Evolutionary conservation across 2,329 filamentous ascomycete species (phyloP).

Genomic region (Colletotrichum sp.): DNA sequence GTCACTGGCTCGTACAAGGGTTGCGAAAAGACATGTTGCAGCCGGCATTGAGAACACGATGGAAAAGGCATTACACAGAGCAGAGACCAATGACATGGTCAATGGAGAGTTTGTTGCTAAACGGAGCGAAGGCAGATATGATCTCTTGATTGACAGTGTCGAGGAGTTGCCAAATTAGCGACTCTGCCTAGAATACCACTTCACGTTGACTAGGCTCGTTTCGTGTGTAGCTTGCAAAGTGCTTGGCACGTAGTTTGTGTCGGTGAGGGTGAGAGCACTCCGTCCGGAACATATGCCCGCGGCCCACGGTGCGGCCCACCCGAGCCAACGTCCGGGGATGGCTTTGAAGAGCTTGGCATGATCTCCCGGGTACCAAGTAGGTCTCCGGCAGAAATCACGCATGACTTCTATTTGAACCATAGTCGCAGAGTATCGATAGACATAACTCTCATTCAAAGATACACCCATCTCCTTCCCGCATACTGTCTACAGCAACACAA

Average conservation of each 20-base stretch:
- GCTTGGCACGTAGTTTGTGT: background rate
- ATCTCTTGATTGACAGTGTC: constrained; percentile 30
- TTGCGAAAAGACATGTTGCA: constrained; percentile 29
- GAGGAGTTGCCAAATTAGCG: constrained; percentile 22
- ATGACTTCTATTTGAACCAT: background rate
- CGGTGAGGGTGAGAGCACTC: background rate
- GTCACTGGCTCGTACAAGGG: constrained; percentile 25
- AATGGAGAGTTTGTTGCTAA: constrained; percentile 26
- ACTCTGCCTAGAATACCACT: background rate
- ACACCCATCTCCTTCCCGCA: too few species aligned
- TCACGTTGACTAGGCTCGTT: background rate
- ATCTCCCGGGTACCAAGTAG: background rate
- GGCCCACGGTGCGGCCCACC: background rate
- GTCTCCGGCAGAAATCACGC: background rate
- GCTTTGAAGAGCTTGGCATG: background rate
- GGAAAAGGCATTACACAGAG: constrained; percentile 26
- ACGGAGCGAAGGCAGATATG: constrained; percentile 28
- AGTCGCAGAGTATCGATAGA: background rate
- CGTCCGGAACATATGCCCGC: background rate
- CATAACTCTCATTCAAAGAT: background rate
- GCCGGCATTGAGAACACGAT: constrained; percentile 30
- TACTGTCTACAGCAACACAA: background rate
- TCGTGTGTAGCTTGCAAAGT: background rate
- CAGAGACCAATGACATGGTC: constrained; percentile 32
- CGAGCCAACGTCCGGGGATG: background rate